phyloP scores from a whole-genome alignment of 371 early-diverging fungal genomes.

The Entomophthora muscae region DNA sequence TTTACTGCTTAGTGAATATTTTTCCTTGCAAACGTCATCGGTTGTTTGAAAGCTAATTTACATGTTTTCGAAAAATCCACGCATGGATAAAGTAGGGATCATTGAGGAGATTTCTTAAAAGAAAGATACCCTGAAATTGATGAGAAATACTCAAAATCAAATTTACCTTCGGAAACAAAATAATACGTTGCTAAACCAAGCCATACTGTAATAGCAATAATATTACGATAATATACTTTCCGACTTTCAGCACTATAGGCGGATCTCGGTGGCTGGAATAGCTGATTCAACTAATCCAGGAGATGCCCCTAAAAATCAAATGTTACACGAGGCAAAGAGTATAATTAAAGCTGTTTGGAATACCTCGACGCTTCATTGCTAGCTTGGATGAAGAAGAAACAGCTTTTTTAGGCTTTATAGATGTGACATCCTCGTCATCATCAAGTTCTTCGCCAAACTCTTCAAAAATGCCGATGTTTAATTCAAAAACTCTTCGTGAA shows the following conservation, averaged over 20 bases:
- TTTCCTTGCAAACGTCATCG: too few species aligned
- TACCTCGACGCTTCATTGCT: not conserved
- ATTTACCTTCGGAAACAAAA: not conserved
- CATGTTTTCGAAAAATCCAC: too few species aligned
- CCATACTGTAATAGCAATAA: not conserved
- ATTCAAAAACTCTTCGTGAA: slow-evolving; percentile 20
- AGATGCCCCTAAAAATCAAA: not conserved
- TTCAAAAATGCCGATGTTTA: slow-evolving; percentile 24
- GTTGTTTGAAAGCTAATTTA: too few species aligned
- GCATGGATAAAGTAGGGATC: too few species aligned
- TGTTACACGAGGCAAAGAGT: not conserved
- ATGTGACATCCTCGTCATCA: not conserved
- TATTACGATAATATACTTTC: not conserved
- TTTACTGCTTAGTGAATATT: too few species aligned
- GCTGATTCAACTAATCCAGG: not conserved
- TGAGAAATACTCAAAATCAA: not conserved
- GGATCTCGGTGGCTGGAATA: not conserved
- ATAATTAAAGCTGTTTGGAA: not conserved
- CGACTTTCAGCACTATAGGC: not conserved
- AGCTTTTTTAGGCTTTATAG: not conserved
- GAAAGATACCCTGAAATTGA: too few species aligned
- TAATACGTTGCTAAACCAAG: not conserved
- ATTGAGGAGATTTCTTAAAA: too few species aligned
- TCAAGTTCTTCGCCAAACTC: not conserved
- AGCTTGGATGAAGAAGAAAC: not conserved